Conservation (phyloP, 768 basidiomycete species). For the Boletus rex-veris region DNA sequence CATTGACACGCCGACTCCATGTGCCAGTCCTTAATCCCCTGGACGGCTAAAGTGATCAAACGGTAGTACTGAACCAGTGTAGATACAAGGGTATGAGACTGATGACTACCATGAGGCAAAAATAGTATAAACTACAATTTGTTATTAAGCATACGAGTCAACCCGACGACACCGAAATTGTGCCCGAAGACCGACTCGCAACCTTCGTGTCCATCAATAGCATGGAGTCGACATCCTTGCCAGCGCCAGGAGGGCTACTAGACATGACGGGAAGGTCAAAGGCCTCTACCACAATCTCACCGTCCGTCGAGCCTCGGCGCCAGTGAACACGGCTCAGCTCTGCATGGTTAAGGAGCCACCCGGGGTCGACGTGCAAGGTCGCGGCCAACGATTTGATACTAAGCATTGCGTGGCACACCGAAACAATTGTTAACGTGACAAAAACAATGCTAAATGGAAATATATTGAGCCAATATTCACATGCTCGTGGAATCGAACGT, state of each 20-base stretch:
- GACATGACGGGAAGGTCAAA: background rate
- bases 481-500: background rate
- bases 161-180: background rate
- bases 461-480: background rate
- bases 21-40: too few species aligned
- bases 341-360: slow-evolving; percentile 43
- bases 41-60: too few species aligned
- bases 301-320: slow-evolving; percentile 34
- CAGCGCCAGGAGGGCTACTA: too few species aligned
- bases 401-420: slow-evolving; percentile 39
- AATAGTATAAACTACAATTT: background rate
- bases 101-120: too few species aligned
- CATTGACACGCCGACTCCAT: too few species aligned
- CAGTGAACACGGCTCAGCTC: slow-evolving; percentile 44
- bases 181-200: background rate
- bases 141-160: background rate
- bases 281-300: slow-evolving; percentile 33
- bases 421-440: slow-evolving; percentile 17
- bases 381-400: slow-evolving; percentile 42
- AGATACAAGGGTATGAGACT: too few species aligned
- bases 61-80: too few species aligned
- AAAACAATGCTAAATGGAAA: background rate
- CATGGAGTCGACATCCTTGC: background rate
- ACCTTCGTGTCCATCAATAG: background rate
- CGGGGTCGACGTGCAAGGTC: slow-evolving; percentile 38